Evolutionary conservation across 495 filamentous ascomycete genomes (phyloP), one percentile per base, ranked within the genome.

Genomic region (Lasiosphaeris hirsuta): DNA sequence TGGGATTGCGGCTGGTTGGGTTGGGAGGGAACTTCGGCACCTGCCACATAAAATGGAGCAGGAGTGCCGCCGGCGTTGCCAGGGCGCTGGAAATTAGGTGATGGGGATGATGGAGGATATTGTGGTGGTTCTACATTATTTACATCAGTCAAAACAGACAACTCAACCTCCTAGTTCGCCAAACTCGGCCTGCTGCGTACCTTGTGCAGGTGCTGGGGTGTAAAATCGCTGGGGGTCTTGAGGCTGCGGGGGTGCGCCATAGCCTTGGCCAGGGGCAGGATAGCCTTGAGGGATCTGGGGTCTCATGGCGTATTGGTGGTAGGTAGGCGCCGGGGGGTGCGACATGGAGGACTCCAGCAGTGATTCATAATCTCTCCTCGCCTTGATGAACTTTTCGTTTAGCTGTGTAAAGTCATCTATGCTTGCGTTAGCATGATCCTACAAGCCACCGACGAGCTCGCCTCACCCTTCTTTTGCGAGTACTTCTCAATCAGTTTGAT

Each of bases 361-460:
- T 30, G 89, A 85, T 72, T 98, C 94, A 70, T 97, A 98, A 69
- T 97, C 94, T 63, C 93, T 83, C 56, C 94, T 85, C 10, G 94
- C 94, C 73, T 98, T 98, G 78, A 98, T 97, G 72, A 98, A 98
- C 70, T 97, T 97, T 64, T 98, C 94, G 68, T 98, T 98, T 41
- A 98, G 81, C 65, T 96, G 91, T 3, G 93, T 96, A 67, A 98
- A 97, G 67, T 98, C 94, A 73, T 98, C 92, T 96, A 58, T 17
- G n/a, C 6, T 6, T 1, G 9, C 13, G 60, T 72, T 47, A 72
- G 63, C 45, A 23, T 34, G 36, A 10, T 10, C 15, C 13, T 18
- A 3, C 41, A 14, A 15, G n/a, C n/a, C 23, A 19, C 11, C 18
- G 18, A 49, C 11, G 10, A 0, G 7, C 23, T 44, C 18, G 7